Percentiles rank a stretch among this genome's conserved stretches.
phyloP scores from a whole-genome alignment of 2,329 filamentous ascomycete species.

The Penicillium sp. region DNA sequence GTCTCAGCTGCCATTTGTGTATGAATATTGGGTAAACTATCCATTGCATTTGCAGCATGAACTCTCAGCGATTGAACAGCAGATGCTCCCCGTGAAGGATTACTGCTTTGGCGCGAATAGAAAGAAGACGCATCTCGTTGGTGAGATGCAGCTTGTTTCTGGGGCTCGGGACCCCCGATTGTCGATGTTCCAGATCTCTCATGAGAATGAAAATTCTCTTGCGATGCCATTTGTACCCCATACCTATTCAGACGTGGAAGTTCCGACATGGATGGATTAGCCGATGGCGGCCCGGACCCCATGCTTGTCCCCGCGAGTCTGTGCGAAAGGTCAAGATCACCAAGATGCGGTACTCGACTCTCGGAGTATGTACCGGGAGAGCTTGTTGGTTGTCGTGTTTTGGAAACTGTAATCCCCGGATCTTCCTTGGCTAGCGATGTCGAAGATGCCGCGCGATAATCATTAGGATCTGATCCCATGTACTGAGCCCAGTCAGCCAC shows the following conservation, averaged over 20 bases:
- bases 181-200: slow-evolving; percentile 5
- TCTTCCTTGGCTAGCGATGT: slow-evolving; percentile 19
- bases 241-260: slow-evolving; percentile 15
- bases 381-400: slow-evolving; percentile 22
- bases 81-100: slow-evolving; percentile 12
- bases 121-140: slow-evolving; percentile 25
- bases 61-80: slow-evolving; percentile 4
- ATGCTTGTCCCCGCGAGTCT: slow-evolving; percentile 26
- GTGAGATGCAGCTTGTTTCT: background rate
- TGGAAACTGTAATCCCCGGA: slow-evolving; percentile 24
- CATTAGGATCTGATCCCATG: slow-evolving; percentile 5
- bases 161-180: background rate
- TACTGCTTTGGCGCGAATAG: slow-evolving; percentile 28
- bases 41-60: slow-evolving; percentile 2
- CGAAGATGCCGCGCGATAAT: slow-evolving; percentile 10
- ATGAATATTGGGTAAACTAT: slow-evolving; percentile 4
- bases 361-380: slow-evolving; percentile 18
- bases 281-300: slow-evolving; percentile 22
- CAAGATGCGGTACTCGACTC: slow-evolving; percentile 27
- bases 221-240: slow-evolving; percentile 12
- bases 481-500: slow-evolving; percentile 16
- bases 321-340: slow-evolving; percentile 32
- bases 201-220: slow-evolving; percentile 14
- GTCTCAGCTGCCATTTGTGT: slow-evolving; percentile 3
- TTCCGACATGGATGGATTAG: slow-evolving; percentile 25